Conservation (phyloP, 2,329 filamentous ascomycete species). For the Coniochaeta prunicola region DNA sequence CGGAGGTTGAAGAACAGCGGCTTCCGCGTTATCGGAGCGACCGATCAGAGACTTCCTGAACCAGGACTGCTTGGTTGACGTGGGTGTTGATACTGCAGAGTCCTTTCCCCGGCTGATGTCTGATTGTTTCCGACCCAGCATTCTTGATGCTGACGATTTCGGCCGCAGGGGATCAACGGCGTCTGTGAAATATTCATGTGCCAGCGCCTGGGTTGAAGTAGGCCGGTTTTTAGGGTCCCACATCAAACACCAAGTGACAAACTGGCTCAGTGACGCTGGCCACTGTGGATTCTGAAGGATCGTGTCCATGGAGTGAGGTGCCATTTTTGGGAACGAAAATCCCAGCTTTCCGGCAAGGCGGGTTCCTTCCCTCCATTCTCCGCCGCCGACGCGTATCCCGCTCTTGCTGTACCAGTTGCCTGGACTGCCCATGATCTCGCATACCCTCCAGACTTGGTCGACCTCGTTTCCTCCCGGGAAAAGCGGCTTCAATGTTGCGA, state of each 20-base stretch:
- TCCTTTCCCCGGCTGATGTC: slow-evolving; percentile 70
- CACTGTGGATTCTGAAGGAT: slow-evolving; percentile 87
- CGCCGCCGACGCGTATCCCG: slow-evolving; percentile 79
- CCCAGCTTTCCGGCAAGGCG: slow-evolving; percentile 90
- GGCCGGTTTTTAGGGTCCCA: slow-evolving; percentile 94
- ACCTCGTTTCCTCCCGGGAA: slow-evolving; percentile 98
- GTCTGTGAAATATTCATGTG: slow-evolving; percentile 90
- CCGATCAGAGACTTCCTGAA: slow-evolving; percentile 92
- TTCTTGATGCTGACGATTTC: slow-evolving; percentile 79
- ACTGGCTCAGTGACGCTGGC: slow-evolving; percentile 80
- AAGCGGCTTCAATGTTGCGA: slow-evolving; percentile 90
- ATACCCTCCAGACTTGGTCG: slow-evolving; percentile 97
- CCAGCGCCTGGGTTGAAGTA: slow-evolving; percentile 87
- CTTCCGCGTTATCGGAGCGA: slow-evolving; percentile 52
- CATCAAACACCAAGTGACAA: slow-evolving; percentile 98
- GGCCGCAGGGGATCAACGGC: slow-evolving; percentile 86
- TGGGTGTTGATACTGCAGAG: slow-evolving; percentile 43
- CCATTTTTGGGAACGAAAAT: slow-evolving; percentile 99
- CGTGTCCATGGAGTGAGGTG: slow-evolving; percentile 91
- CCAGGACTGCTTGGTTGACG: slow-evolving; percentile 86
- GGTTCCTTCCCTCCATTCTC: slow-evolving; percentile 95
- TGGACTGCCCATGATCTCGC: slow-evolving; percentile 98
- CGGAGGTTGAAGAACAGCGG: slow-evolving; percentile 27
- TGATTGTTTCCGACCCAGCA: slow-evolving; percentile 85
- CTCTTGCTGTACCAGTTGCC: slow-evolving; percentile 97